Conservation (phyloP, 1,284 basidiomycete species). For the Quambalaria eucalypti region DNA sequence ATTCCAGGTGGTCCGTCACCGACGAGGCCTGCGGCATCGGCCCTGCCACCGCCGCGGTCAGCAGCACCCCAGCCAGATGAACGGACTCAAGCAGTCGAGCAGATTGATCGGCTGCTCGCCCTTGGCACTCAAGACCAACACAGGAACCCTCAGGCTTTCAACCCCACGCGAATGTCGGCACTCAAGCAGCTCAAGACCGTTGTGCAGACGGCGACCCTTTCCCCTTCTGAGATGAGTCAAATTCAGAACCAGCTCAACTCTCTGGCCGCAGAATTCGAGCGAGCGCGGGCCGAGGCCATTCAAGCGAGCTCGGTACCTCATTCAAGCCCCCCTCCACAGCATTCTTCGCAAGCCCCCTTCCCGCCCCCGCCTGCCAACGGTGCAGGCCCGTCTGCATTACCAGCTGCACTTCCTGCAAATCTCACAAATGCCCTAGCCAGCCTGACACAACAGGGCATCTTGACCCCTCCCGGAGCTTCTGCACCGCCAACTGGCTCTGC, state of each 20-base stretch:
- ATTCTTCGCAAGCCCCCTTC: slow-evolving; percentile 17
- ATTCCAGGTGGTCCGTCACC: neutral
- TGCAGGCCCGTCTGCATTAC: slow-evolving; percentile 24
- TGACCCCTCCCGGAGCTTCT: neutral
- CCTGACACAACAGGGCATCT: slow-evolving; percentile 9
- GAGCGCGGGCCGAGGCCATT: slow-evolving; percentile 5
- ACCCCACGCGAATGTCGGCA: slow-evolving; percentile 20
- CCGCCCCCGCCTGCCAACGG: slow-evolving; percentile 16
- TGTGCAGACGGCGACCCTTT: slow-evolving; percentile 64
- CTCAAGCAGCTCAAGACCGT: slow-evolving; percentile 60
- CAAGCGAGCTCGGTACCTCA: slow-evolving; percentile 19
- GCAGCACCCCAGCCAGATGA: too few species aligned
- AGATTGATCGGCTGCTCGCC: slow-evolving; percentile 32
- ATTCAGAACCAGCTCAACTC: slow-evolving; percentile 68
- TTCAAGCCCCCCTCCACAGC: slow-evolving; percentile 24
- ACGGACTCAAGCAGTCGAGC: slow-evolving; percentile 26
- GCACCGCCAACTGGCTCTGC: neutral
- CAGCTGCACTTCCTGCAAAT: slow-evolving; percentile 6
- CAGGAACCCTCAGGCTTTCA: slow-evolving; percentile 16
- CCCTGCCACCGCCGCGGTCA: neutral
- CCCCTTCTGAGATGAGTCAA: slow-evolving; percentile 67
- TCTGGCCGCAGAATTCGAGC: slow-evolving; percentile 50
- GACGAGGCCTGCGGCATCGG: neutral
- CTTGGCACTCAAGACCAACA: slow-evolving; percentile 25
- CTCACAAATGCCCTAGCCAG: slow-evolving; percentile 16